These are phyloP conservation scores for Boletus rubropictus DNA, from an alignment of 768 basidiomycete genomes.

Conservation along the genomic window DNA sequence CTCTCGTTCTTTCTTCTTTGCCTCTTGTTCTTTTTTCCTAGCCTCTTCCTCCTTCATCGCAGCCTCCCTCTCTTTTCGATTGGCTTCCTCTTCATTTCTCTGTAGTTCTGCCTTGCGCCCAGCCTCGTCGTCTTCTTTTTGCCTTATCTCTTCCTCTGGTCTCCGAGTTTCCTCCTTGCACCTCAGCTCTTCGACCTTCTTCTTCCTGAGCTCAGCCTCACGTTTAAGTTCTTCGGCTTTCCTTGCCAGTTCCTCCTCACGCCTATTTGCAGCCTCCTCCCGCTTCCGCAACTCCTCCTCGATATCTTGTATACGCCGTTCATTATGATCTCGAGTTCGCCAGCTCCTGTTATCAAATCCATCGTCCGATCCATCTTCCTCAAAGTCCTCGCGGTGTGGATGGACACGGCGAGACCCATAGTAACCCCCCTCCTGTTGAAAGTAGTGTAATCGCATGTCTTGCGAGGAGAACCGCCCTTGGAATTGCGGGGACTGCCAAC, in stretches of 20 bases:
- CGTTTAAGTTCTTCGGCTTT: conserved; percentile 34
- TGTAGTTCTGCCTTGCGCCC: conserved; percentile 25
- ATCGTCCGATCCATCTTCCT: conserved; percentile 28
- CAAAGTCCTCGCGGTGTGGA: conserved; percentile 27
- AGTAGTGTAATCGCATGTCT: conserved; percentile 24
- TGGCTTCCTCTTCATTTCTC: conserved; percentile 31
- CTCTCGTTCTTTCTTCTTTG: conserved; percentile 17
- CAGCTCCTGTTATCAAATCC: conserved; percentile 29
- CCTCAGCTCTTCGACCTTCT: conserved; percentile 22
- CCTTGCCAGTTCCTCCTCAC: conserved; percentile 31
- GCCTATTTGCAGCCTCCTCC: conserved; percentile 31
- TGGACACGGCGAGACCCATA: conserved; percentile 18
- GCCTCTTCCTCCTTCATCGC: conserved; percentile 26
- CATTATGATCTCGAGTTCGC: conserved; percentile 29
- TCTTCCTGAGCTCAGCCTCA: conserved; percentile 27
- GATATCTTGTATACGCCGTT: conserved; percentile 29
- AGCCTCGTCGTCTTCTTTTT: conserved; percentile 21
- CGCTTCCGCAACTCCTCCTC: conserved; percentile 28
- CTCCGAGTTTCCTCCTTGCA: conserved; percentile 26
- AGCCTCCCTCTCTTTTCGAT: conserved; percentile 26
- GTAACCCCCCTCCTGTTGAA: conserved; percentile 19
- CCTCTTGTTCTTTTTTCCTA: conserved; percentile 25
- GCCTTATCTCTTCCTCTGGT: conserved; percentile 25
- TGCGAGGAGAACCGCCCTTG: conserved; percentile 26
- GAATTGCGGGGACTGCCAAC: conserved; percentile 29